Evolutionary conservation across 345 rosid species (phyloP).

Genomic region (Citrus cavaleriei): DNA sequence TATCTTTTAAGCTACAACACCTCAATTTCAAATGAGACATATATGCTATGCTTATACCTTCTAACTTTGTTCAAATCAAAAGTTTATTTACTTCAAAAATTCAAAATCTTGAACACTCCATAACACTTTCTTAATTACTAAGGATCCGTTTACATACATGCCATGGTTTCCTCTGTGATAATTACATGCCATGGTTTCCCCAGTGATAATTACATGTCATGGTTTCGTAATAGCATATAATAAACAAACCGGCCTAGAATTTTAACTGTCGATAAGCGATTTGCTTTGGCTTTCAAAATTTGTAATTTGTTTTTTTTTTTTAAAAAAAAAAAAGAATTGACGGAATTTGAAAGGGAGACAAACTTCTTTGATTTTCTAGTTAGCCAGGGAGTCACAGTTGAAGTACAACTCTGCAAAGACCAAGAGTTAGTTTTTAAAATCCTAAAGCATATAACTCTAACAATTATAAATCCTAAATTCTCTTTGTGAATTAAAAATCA

Average conservation of each 20-base stretch:
- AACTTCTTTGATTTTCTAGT: background rate
- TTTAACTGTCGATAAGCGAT: background rate
- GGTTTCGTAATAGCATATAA: background rate
- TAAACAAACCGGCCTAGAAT: background rate
- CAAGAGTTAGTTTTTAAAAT: background rate
- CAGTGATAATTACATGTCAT: too few relatives aligned
- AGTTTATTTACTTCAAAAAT: background rate
- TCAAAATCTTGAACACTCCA: background rate
- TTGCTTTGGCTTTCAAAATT: background rate
- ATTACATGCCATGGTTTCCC: too few relatives aligned
- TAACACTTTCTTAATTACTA: background rate
- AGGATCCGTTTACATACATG: background rate
- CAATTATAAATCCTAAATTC: too few relatives aligned
- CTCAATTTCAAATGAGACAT: too few relatives aligned
- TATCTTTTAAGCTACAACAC: accelerated
- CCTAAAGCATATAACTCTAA: too few relatives aligned
- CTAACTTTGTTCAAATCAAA: too few relatives aligned
- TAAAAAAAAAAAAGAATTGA: background rate
- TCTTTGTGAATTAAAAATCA: too few relatives aligned
- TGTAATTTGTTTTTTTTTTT: too few relatives aligned
- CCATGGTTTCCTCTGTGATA: too few relatives aligned
- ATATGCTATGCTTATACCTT: too few relatives aligned
- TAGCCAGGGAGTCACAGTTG: background rate
- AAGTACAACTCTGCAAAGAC: background rate
- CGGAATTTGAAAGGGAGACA: background rate